Percentiles rank a stretch among this genome's conserved stretches.
These are phyloP conservation scores for Candida vaughaniae DNA, from an alignment of 805 yeast genomes.

Conservation along the genomic window DNA sequence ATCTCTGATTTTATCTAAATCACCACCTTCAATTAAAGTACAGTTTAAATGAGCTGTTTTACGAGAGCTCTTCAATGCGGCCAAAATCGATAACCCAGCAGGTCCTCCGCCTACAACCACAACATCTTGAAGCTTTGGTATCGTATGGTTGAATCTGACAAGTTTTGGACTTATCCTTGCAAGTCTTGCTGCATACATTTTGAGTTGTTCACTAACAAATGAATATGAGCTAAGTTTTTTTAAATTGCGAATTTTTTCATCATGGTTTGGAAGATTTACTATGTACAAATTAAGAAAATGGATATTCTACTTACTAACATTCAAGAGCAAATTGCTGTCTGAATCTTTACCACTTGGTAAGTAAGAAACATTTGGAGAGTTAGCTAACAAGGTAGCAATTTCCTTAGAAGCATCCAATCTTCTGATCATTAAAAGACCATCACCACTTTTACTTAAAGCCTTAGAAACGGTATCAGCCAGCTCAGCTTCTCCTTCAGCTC, in stretches of 20 bases:
- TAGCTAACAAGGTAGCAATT: constrained; percentile 84
- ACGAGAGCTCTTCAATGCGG: constrained; percentile 74
- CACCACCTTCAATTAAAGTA: constrained; percentile 71
- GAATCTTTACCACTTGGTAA: constrained; percentile 58
- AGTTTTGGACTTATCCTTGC: no score
- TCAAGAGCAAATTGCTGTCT: constrained; percentile 59
- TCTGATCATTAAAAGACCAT: constrained; percentile 89
- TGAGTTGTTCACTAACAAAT: no score
- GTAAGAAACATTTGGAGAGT: constrained; percentile 82
- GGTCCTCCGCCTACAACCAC: constrained; percentile 97
- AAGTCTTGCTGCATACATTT: no score
- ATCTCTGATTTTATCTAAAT: constrained; percentile 48
- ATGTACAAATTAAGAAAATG: not conserved
- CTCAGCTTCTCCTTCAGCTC: constrained; percentile 99
- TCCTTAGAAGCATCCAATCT: constrained; percentile 96
- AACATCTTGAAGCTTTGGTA: constrained; percentile 51
- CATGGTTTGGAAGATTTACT: no score
- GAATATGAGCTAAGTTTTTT: no score
- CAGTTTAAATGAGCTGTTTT: constrained; percentile 58
- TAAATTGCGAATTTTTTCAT: no score
- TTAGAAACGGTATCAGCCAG: constrained; percentile 93
- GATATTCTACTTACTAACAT: constrained; percentile 49
- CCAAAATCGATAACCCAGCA: constrained; percentile 85
- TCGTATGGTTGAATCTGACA: constrained; percentile 2
- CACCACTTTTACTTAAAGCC: constrained; percentile 93